Evolutionary conservation across 371 early-diverging fungal species (phyloP).

Genomic region (Rhizopus delemar): DNA sequence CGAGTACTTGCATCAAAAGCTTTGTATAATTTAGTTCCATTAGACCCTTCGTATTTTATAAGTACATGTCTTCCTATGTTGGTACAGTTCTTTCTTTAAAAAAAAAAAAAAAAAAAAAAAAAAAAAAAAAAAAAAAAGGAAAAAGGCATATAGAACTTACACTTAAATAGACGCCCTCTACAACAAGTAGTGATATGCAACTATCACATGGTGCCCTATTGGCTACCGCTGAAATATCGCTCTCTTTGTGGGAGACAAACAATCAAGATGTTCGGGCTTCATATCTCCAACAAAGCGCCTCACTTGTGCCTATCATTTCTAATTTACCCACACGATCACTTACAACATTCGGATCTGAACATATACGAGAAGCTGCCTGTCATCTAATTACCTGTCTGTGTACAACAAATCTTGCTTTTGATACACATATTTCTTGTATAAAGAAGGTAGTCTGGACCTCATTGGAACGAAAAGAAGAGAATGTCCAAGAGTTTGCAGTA

Average conservation of each 20-base stretch:
- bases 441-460: conserved; percentile 55
- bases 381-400: conserved; percentile 57
- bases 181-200: conserved; percentile 61
- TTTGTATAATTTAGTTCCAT: conserved; percentile 60
- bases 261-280: neutral
- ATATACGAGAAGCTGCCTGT: conserved; percentile 59
- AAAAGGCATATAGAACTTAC: neutral
- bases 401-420: conserved; percentile 37
- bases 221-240: conserved; percentile 69
- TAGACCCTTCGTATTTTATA: conserved; percentile 63
- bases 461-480: conserved; percentile 71
- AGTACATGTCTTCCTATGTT: conserved; percentile 43
- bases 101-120: neutral
- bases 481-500: conserved; percentile 66
- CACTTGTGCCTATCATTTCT: conserved; percentile 38
- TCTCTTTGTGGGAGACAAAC: conserved; percentile 48
- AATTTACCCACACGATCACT: conserved; percentile 54
- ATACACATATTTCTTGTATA: conserved; percentile 38
- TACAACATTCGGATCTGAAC: conserved; percentile 70
- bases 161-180: conserved; percentile 57
- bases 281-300: conserved; percentile 6
- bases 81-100: conserved; percentile 23
- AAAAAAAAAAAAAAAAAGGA: neutral
- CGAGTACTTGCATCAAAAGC: conserved; percentile 77
- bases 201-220: conserved; percentile 80